These are phyloP conservation scores for Diaporthe vexans DNA, from an alignment of 2,329 filamentous ascomycete species.

Conservation along the genomic window DNA sequence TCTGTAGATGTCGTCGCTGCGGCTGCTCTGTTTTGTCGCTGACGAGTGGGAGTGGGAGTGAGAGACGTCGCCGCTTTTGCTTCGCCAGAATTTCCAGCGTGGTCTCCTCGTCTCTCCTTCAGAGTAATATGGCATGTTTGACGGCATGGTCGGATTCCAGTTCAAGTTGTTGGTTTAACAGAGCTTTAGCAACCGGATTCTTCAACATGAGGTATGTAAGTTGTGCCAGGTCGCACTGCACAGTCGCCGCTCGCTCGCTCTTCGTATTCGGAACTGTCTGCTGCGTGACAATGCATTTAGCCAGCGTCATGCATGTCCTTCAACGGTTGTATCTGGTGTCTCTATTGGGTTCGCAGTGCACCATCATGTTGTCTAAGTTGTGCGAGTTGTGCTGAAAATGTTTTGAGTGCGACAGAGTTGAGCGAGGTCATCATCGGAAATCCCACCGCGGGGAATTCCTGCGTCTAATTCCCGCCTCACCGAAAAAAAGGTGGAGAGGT, in stretches of 20 bases:
- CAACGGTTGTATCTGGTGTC: background rate
- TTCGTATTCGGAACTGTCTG: background rate
- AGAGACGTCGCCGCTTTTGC: background rate
- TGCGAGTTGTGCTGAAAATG: background rate
- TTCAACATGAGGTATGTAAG: no score
- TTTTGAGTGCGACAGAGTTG: background rate
- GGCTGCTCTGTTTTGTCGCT: slow-evolving; percentile 2
- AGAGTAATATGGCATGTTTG: background rate
- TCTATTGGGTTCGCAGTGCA: background rate
- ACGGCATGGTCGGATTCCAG: background rate
- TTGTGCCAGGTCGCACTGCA: background rate
- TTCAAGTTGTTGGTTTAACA: background rate
- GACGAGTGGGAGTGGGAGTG: background rate
- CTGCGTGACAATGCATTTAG: background rate
- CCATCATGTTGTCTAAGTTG: no score
- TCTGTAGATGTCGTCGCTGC: slow-evolving; percentile 4
- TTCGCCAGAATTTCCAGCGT: slow-evolving; percentile 23
- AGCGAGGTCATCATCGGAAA: slow-evolving; percentile 5
- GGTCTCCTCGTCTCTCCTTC: background rate
- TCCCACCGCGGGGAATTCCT: background rate
- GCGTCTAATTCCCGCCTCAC: background rate
- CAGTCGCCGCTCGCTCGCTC: background rate
- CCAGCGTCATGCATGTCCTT: background rate
- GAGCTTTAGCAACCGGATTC: background rate
- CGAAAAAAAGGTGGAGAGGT: slow-evolving; percentile 16